A percentile compares a stretch with the other conserved stretches of the same genome.
Evolutionary conservation across 768 basidiomycete genomes (phyloP).

Genomic region (Agrocybe chaxingu): DNA sequence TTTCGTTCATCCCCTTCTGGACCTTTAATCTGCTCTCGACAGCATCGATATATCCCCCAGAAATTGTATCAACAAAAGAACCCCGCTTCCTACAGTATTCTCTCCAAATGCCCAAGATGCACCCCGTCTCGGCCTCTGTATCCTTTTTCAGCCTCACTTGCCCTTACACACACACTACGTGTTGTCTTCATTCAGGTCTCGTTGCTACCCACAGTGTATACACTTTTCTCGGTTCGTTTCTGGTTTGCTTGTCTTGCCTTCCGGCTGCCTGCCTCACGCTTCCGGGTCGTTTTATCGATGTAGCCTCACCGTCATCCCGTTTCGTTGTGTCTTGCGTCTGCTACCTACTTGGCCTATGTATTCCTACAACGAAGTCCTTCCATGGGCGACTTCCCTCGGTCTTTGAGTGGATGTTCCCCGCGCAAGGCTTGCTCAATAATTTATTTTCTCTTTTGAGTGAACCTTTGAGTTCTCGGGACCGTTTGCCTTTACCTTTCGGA

Average conservation of each 20-base stretch:
- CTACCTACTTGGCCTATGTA: conserved; percentile 16
- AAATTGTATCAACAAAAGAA: conserved; percentile 18
- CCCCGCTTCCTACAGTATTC: background rate
- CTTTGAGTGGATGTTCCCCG: no score
- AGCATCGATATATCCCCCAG: conserved; percentile 23
- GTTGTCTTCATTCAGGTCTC: background rate
- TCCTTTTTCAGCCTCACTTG: conserved; percentile 5
- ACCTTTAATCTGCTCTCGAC: conserved; percentile 18
- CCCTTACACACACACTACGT: background rate
- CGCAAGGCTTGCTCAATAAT: no score
- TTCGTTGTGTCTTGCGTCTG: conserved; percentile 7
- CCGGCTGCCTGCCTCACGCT: background rate
- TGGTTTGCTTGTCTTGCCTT: conserved; percentile 9
- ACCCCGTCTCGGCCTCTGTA: conserved; percentile 7
- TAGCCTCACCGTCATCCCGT: conserved; percentile 11
- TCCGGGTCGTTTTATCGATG: conserved; percentile 7
- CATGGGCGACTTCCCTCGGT: background rate
- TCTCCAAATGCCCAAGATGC: background rate
- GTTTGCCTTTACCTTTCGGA: no score
- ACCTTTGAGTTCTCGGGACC: no score
- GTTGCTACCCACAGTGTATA: conserved; percentile 7
- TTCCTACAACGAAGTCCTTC: conserved; percentile 12
- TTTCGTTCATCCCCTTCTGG: conserved; percentile 4
- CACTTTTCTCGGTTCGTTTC: conserved; percentile 1
- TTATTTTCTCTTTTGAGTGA: no score